These are phyloP conservation scores for Durotheca rogersii DNA, from an alignment of 495 filamentous ascomycete species.

Conservation along the genomic window DNA sequence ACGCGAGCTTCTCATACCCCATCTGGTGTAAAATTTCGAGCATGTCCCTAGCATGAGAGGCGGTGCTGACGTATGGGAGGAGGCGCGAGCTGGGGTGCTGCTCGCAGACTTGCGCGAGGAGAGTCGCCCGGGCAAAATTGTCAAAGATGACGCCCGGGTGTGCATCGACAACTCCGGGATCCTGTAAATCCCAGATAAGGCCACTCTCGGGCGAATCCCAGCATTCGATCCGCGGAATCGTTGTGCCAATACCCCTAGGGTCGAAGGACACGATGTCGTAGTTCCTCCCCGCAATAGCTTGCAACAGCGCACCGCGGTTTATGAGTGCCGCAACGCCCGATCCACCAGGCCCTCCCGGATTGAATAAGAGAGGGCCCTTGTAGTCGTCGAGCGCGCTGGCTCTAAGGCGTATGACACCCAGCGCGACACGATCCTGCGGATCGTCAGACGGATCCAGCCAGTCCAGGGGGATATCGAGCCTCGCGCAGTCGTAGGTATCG, in stretches of 20 bases:
- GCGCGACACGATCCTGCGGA: slow-evolving; percentile 31
- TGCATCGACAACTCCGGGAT: slow-evolving; percentile 41
- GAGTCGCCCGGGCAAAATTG: slow-evolving; percentile 40
- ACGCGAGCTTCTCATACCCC: slow-evolving; percentile 46
- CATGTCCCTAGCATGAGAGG: slow-evolving; percentile 46
- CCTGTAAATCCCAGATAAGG: slow-evolving; percentile 40
- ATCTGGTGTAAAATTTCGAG: slow-evolving; percentile 42
- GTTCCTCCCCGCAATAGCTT: slow-evolving; percentile 49
- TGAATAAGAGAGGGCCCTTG: slow-evolving; percentile 53
- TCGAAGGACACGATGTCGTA: slow-evolving; percentile 55
- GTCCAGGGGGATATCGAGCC: slow-evolving; percentile 50
- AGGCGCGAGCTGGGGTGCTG: slow-evolving; percentile 30
- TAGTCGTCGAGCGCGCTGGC: slow-evolving; percentile 41
- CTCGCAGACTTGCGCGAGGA: slow-evolving; percentile 42
- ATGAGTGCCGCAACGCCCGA: slow-evolving; percentile 45
- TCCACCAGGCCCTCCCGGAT: slow-evolving; percentile 56
- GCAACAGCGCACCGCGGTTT: slow-evolving; percentile 40
- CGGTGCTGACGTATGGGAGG: slow-evolving; percentile 41
- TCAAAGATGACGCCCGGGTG: slow-evolving; percentile 44
- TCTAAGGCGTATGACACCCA: slow-evolving; percentile 50
- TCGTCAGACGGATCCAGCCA: slow-evolving; percentile 45
- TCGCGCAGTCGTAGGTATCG: slow-evolving; percentile 42
- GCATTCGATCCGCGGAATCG: slow-evolving; percentile 47
- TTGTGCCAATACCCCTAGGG: slow-evolving; percentile 49
- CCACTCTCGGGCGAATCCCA: slow-evolving; percentile 39